Evolutionary conservation across 2,329 filamentous ascomycete genomes (phyloP).

Genomic region (Colletotrichum higginsianum): DNA sequence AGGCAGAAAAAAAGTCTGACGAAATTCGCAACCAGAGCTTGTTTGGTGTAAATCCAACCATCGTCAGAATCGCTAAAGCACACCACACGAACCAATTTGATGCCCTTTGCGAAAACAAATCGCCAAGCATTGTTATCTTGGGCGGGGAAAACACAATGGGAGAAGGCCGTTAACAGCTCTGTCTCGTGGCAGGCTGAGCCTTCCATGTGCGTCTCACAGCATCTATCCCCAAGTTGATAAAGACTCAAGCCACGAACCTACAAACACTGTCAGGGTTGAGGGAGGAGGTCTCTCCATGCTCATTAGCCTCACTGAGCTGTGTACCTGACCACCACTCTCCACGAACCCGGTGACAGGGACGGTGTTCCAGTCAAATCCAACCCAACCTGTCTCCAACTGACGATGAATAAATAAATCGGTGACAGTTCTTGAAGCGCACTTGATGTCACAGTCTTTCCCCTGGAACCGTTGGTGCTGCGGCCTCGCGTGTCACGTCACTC

Average conservation of each 20-base stretch:
- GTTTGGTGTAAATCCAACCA: too few relatives aligned
- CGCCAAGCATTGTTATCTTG: neutral
- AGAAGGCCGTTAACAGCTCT: neutral
- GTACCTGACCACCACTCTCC: neutral
- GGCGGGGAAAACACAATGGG: neutral
- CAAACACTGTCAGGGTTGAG: neutral
- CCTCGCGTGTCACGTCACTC: neutral
- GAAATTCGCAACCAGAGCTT: neutral
- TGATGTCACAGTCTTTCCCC: neutral
- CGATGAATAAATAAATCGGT: neutral
- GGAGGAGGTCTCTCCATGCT: conserved; percentile 12
- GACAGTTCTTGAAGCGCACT: neutral
- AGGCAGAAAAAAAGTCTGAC: neutral
- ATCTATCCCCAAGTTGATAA: neutral
- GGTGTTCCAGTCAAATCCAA: neutral
- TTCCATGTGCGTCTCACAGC: neutral
- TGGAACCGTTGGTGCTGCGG: neutral
- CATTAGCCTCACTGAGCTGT: neutral
- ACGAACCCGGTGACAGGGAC: neutral
- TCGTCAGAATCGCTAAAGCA: neutral
- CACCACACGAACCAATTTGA: neutral
- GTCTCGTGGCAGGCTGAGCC: neutral
- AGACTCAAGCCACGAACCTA: neutral
- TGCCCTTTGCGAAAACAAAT: neutral
- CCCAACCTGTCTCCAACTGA: neutral